A percentile compares a stretch with the other conserved stretches of the same genome.
phyloP scores from a whole-genome alignment of 1,139 yeast genomes.

The Scheffersomyces lignicola region DNA sequence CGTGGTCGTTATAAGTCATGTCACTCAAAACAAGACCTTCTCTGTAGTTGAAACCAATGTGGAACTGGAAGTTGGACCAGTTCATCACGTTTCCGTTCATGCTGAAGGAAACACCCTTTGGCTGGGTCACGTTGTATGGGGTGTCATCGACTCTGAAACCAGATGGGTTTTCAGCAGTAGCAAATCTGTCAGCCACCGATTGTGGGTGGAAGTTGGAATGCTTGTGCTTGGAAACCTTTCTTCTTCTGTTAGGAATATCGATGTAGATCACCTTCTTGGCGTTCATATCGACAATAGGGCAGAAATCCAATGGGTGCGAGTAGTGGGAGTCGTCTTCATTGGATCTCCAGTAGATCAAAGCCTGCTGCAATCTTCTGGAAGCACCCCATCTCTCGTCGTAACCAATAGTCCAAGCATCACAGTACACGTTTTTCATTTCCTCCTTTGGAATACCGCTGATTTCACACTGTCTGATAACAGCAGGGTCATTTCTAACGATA shows the following conservation, averaged over 20 bases:
- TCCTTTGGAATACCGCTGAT: slow-evolving; percentile 63
- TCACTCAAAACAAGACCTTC: slow-evolving; percentile 82
- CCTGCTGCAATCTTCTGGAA: slow-evolving; percentile 74
- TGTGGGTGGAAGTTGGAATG: slow-evolving; percentile 70
- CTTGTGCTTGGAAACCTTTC: slow-evolving; percentile 66
- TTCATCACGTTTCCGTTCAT: slow-evolving; percentile 67
- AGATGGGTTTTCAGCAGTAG: slow-evolving; percentile 47
- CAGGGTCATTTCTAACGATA: slow-evolving; percentile 65
- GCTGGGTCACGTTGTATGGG: slow-evolving; percentile 72
- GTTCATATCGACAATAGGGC: slow-evolving; percentile 80
- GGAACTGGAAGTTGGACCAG: slow-evolving; percentile 78
- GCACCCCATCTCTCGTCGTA: slow-evolving; percentile 85
- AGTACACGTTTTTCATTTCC: slow-evolving; percentile 71
- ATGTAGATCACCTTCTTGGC: slow-evolving; percentile 65
- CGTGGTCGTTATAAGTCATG: slow-evolving; percentile 71
- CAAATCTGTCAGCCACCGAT: slow-evolving; percentile 59
- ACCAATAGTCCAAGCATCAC: slow-evolving; percentile 87
- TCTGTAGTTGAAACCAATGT: slow-evolving; percentile 80
- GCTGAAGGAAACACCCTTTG: slow-evolving; percentile 77
- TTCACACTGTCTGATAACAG: slow-evolving; percentile 71
- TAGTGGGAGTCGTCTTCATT: slow-evolving; percentile 80
- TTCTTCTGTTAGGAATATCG: slow-evolving; percentile 73
- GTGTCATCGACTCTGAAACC: slow-evolving; percentile 60
- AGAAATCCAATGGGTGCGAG: slow-evolving; percentile 80
- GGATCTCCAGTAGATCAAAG: slow-evolving; percentile 75